Evolutionary conservation across 202 grass and related monocot genomes (phyloP).

Genomic region (Bolboschoenoplectus hybrid): DNA sequence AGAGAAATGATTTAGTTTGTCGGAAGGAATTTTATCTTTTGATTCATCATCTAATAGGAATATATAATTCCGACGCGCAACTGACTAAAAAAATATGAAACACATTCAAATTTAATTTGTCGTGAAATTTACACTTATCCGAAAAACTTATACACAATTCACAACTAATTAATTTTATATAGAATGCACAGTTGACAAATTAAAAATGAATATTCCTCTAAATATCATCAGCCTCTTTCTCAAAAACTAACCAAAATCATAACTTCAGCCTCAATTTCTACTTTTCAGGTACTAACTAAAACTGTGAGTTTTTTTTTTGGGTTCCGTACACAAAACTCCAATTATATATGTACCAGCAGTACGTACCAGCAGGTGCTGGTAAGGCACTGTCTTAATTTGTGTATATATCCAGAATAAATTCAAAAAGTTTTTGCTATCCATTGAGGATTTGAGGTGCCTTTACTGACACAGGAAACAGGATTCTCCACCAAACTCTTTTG

Average conservation of each 20-base stretch:
- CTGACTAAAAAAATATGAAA: too few species aligned
- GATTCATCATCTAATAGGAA: not conserved
- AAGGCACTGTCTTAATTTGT: not conserved
- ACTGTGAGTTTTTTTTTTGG: not conserved
- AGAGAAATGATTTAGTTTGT: not conserved
- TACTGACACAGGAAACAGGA: not conserved
- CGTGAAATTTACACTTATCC: too few species aligned
- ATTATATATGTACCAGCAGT: not conserved
- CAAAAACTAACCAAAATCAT: not conserved
- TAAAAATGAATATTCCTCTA: not conserved
- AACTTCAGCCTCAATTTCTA: too few species aligned
- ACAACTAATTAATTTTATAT: not conserved
- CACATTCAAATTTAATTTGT: not conserved
- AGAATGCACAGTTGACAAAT: not conserved
- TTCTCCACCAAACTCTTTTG: not conserved
- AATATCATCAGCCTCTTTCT: not conserved
- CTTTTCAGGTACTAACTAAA: not conserved
- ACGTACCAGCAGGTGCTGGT: too few species aligned
- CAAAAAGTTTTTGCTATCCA: too few species aligned
- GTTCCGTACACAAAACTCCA: not conserved
- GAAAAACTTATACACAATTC: not conserved
- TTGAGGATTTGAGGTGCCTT: not conserved
- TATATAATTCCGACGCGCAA: not conserved
- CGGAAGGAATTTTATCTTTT: not conserved
- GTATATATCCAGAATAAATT: too few species aligned